phyloP scores from a whole-genome alignment of 305 asterid species.

The Salvia sclarea region DNA sequence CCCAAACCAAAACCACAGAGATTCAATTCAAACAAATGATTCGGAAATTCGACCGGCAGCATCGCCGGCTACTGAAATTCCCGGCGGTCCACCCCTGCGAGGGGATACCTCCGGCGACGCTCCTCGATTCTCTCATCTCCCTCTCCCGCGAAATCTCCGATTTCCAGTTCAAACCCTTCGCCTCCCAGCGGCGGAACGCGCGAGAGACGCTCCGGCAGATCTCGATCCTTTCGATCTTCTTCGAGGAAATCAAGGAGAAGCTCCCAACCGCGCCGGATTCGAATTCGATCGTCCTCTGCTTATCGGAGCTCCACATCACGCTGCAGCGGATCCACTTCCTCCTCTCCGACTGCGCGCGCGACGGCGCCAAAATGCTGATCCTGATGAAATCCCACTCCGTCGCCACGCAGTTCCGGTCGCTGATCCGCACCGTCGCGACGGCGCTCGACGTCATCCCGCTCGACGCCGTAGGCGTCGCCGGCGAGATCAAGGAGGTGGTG shows the following conservation, averaged over 20 bases:
- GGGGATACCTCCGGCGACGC: constrained; percentile 58
- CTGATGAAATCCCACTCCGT: constrained; percentile 60
- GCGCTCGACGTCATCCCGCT: constrained; percentile 70
- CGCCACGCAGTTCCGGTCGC: constrained; percentile 43
- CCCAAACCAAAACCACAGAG: background rate
- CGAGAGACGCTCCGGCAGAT: constrained; percentile 63
- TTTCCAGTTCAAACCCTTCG: constrained; percentile 42
- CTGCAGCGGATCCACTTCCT: constrained; percentile 56
- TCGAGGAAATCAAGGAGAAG: constrained; percentile 57
- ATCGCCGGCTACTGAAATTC: constrained; percentile 69
- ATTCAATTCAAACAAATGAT: constrained; percentile 39
- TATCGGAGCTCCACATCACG: constrained; percentile 69
- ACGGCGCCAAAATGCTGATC: constrained; percentile 50
- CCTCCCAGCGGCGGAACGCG: constrained; percentile 53
- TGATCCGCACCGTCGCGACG: constrained; percentile 51
- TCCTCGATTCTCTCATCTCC: constrained; percentile 52
- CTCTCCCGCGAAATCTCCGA: constrained; percentile 44
- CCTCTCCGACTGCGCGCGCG: constrained; percentile 59
- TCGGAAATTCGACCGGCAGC: constrained; percentile 36
- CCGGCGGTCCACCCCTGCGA: constrained; percentile 81
- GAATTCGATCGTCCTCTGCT: constrained; percentile 44
- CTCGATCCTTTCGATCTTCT: constrained; percentile 56
- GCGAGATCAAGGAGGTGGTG: constrained; percentile 56
- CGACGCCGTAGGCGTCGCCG: constrained; percentile 40
- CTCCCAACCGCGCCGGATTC: constrained; percentile 33